Conservation (phyloP, 257 asterid genomes). For the Coffea eugenioides region DNA sequence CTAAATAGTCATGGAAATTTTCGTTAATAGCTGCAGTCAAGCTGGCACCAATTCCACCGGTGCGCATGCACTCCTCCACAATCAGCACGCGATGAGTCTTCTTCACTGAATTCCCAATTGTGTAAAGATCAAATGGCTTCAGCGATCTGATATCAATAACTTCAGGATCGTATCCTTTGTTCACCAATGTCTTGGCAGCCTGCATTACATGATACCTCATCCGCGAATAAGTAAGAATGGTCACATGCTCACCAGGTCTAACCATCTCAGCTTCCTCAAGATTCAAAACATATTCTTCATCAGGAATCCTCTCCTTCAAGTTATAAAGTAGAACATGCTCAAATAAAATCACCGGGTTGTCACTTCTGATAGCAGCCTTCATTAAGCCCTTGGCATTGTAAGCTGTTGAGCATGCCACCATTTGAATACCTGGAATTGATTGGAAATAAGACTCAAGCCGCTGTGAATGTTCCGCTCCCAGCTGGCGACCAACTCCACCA, state of each 20-base stretch:
- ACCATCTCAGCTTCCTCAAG: slow-evolving; percentile 64
- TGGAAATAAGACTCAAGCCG: slow-evolving; percentile 58
- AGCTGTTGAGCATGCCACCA: slow-evolving; percentile 60
- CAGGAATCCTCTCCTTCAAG: slow-evolving; percentile 54
- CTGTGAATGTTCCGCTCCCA: slow-evolving; percentile 60
- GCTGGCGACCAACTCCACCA: slow-evolving; percentile 63
- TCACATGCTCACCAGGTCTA: slow-evolving; percentile 52
- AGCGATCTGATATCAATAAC: slow-evolving; percentile 57
- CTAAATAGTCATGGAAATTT: slow-evolving; percentile 53
- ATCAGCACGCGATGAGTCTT: slow-evolving; percentile 53
- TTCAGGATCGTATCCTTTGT: slow-evolving; percentile 57
- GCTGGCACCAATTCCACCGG: slow-evolving; percentile 60
- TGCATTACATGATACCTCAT: slow-evolving; percentile 69
- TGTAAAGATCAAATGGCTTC: slow-evolving; percentile 54
- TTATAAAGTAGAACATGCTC: slow-evolving; percentile 58
- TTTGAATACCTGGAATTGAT: slow-evolving; percentile 53
- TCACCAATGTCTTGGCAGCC: slow-evolving; percentile 52
- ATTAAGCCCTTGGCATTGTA: slow-evolving; percentile 56
- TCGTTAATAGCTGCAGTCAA: slow-evolving; percentile 55
- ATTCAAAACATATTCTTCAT: slow-evolving; percentile 48
- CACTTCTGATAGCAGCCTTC: slow-evolving; percentile 62
- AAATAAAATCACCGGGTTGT: slow-evolving; percentile 51
- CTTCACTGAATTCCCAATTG: slow-evolving; percentile 56
- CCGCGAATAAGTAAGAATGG: slow-evolving; percentile 50
- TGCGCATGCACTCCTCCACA: slow-evolving; percentile 60